These are phyloP conservation scores for Trifolium repens DNA, from an alignment of 306 rosid species.

Conservation along the genomic window DNA sequence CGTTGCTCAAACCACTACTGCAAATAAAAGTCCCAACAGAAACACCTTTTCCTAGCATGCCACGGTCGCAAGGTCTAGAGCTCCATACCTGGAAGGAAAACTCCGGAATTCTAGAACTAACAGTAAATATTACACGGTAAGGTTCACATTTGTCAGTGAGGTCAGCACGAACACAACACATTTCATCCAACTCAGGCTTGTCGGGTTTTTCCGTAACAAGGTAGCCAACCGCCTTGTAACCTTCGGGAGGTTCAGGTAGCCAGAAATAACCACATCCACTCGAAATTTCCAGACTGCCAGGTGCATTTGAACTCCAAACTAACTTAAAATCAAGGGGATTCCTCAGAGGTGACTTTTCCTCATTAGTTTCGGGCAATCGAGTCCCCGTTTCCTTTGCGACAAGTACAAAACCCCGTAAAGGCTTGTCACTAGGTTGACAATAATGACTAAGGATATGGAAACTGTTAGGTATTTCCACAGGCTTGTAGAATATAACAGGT, in stretches of 20 bases:
- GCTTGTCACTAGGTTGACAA: conserved; percentile 65
- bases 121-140: conserved; percentile 50
- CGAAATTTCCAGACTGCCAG: conserved; percentile 46
- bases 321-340: conserved; percentile 71
- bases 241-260: conserved; percentile 78
- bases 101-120: conserved; percentile 38
- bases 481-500: conserved; percentile 67
- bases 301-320: conserved; percentile 61
- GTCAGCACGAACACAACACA: conserved; percentile 77
- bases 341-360: conserved; percentile 55
- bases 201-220: conserved; percentile 66
- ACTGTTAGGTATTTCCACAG: conserved; percentile 68
- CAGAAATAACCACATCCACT: conserved; percentile 67
- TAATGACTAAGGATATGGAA: conserved; percentile 81
- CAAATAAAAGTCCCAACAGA: conserved; percentile 81
- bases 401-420: conserved; percentile 71
- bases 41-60: conserved; percentile 74
- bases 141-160: conserved; percentile 71
- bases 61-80: conserved; percentile 68
- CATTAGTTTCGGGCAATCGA: conserved; percentile 34
- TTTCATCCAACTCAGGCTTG: conserved; percentile 74
- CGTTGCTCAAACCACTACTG: conserved; percentile 41
- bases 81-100: conserved; percentile 67
- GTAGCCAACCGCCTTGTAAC: conserved; percentile 77
- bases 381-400: conserved; percentile 61